Evolutionary conservation across 2,329 filamentous ascomycete genomes (phyloP).

Genomic region (Fusarium papillatum): DNA sequence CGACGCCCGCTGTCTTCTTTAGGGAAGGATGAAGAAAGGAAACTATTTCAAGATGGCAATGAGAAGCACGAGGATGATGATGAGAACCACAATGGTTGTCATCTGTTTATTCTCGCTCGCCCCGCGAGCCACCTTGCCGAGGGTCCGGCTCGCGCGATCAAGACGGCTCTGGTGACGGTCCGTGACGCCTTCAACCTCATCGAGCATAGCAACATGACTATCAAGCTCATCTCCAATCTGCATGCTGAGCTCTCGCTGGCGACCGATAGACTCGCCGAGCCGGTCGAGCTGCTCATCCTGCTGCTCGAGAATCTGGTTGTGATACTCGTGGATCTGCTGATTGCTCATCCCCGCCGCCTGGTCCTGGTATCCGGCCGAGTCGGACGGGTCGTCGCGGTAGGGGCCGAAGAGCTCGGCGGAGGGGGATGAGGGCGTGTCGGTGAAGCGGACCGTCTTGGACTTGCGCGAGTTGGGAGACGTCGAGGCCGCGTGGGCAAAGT

Average conservation of each 20-base stretch:
- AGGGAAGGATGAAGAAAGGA: background rate
- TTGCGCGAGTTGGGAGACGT: slow-evolving; percentile 48
- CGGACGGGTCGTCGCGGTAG: slow-evolving; percentile 79
- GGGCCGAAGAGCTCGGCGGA: slow-evolving; percentile 62
- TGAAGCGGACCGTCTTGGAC: slow-evolving; percentile 89
- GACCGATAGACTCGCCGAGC: slow-evolving; percentile 86
- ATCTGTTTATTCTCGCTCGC: slow-evolving; percentile 91
- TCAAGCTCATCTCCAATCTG: slow-evolving; percentile 98
- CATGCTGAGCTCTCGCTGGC: slow-evolving; percentile 93
- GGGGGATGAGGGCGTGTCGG: slow-evolving; percentile 68
- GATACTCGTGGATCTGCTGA: slow-evolving; percentile 88
- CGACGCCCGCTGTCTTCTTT: slow-evolving; percentile 29
- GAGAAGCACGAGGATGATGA: slow-evolving; percentile 84
- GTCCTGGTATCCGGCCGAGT: slow-evolving; percentile 70
- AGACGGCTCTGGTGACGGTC: slow-evolving; percentile 85
- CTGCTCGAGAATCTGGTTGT: slow-evolving; percentile 83
- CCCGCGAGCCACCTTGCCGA: slow-evolving; percentile 79
- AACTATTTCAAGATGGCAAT: slow-evolving; percentile 84
- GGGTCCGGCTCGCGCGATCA: slow-evolving; percentile 78
- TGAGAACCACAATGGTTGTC: slow-evolving; percentile 84
- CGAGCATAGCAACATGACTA: slow-evolving; percentile 87
- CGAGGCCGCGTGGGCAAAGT: slow-evolving; percentile 75
- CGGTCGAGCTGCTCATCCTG: slow-evolving; percentile 95
- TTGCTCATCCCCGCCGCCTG: slow-evolving; percentile 77
- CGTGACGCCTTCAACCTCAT: slow-evolving; percentile 87